These are phyloP conservation scores for Fraxinus albicans DNA, from an alignment of 305 asterid genomes.

Conservation along the genomic window DNA sequence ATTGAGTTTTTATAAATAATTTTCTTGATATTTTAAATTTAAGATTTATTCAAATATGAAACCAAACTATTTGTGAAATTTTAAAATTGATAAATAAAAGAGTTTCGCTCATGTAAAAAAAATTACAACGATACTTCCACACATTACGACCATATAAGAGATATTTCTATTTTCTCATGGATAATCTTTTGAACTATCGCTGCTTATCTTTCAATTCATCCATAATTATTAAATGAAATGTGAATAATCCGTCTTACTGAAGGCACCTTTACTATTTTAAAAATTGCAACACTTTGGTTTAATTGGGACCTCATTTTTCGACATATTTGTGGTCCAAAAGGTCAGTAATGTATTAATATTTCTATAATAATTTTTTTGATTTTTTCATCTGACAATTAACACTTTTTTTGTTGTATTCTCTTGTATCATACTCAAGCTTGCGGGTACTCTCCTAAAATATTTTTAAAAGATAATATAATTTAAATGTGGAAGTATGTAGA, in stretches of 20 bases:
- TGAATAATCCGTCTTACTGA: too few relatives aligned
- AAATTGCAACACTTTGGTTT: too few relatives aligned
- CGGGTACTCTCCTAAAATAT: not conserved
- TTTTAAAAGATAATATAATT: not conserved
- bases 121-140: too few relatives aligned
- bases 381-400: not conserved
- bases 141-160: not conserved
- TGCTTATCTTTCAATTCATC: too few relatives aligned
- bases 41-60: not conserved
- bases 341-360: not conserved
- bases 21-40: too few relatives aligned
- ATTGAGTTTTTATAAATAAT: too few relatives aligned
- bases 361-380: too few relatives aligned
- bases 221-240: too few relatives aligned
- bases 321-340: not conserved
- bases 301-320: not conserved
- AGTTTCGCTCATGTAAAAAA: too few relatives aligned
- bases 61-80: not conserved
- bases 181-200: too few relatives aligned
- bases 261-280: too few relatives aligned
- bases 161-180: not conserved
- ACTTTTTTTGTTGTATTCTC: not conserved
- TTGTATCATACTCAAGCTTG: slow-evolving; percentile 15
- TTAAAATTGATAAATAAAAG: not conserved
- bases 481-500: not conserved